These are phyloP conservation scores for Cubamyces lactineus DNA, from an alignment of 768 basidiomycete genomes.

Conservation along the genomic window DNA sequence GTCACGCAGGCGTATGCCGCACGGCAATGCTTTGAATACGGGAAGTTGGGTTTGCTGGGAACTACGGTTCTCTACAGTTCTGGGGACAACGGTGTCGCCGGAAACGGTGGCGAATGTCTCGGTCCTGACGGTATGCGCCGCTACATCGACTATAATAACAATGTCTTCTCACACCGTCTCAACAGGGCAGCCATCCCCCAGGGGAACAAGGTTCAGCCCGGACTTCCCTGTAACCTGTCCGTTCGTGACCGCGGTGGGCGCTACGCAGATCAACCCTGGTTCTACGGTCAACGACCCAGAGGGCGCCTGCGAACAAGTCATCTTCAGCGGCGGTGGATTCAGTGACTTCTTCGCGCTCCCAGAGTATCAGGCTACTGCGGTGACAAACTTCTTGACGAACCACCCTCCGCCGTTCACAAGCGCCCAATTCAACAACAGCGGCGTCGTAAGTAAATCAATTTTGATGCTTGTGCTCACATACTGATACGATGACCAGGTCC, in stretches of 20 bases:
- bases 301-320: constrained; percentile 41
- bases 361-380: constrained; percentile 39
- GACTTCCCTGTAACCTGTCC: constrained; percentile 49
- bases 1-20: constrained; percentile 39
- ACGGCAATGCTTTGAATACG: constrained; percentile 50
- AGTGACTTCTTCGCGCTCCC: constrained; percentile 45
- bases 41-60: constrained; percentile 42
- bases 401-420: constrained; percentile 40
- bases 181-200: constrained; percentile 32
- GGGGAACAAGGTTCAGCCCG: constrained; percentile 43
- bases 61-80: constrained; percentile 46
- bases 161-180: not conserved
- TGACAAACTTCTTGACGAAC: constrained; percentile 35
- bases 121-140: constrained; percentile 31
- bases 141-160: not conserved
- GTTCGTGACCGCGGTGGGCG: constrained; percentile 42
- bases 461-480: not conserved
- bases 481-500: not conserved
- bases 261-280: constrained; percentile 41
- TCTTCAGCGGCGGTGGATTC: constrained; percentile 45
- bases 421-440: constrained; percentile 40
- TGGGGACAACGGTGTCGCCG: constrained; percentile 49
- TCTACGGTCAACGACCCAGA: constrained; percentile 40
- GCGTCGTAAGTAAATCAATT: constrained; percentile 24
- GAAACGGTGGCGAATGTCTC: constrained; percentile 38